A percentile compares a stretch with the other conserved stretches of the same genome.
Conservation (phyloP, 805 yeast species). For the Aciculoconidium aculeatum region DNA sequence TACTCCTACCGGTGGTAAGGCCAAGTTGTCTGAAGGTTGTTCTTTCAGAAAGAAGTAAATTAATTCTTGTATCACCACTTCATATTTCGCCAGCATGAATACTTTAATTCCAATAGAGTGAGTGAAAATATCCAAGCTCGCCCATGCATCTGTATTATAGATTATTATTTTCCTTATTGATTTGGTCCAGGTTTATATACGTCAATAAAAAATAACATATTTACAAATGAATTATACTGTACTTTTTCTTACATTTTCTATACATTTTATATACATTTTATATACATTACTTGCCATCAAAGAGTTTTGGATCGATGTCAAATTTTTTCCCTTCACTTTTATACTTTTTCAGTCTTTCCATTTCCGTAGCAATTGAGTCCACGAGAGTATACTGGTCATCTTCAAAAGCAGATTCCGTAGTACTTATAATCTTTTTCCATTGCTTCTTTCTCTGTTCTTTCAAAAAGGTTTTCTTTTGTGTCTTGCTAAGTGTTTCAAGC, state of each 20-base stretch:
- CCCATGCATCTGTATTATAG: too few species aligned
- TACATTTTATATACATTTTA: slow-evolving; percentile 1
- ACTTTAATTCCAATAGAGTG: too few species aligned
- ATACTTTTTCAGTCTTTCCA: slow-evolving; percentile 30
- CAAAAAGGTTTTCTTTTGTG: slow-evolving; percentile 32
- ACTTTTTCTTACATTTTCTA: not conserved
- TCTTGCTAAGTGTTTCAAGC: slow-evolving; percentile 30
- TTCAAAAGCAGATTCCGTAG: slow-evolving; percentile 20
- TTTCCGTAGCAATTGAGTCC: slow-evolving; percentile 23
- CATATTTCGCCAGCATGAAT: too few species aligned
- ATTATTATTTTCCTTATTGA: too few species aligned
- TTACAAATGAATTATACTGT: too few species aligned
- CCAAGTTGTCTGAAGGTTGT: slow-evolving; percentile 38
- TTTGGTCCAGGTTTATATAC: too few species aligned
- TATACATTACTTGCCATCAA: slow-evolving; percentile 3
- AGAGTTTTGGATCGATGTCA: slow-evolving; percentile 15
- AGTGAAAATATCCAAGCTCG: too few species aligned
- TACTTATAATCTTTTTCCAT: slow-evolving; percentile 27
- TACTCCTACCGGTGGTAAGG: slow-evolving; percentile 40
- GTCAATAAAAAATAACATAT: too few species aligned
- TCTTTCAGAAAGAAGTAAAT: slow-evolving; percentile 37
- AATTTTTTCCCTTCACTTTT: slow-evolving; percentile 24
- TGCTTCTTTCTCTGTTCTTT: slow-evolving; percentile 30
- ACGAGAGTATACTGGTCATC: slow-evolving; percentile 21
- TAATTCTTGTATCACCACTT: too few species aligned